These are phyloP conservation scores for Gamarada debralockiae DNA, from an alignment of 495 filamentous ascomycete species.

Conservation along the genomic window DNA sequence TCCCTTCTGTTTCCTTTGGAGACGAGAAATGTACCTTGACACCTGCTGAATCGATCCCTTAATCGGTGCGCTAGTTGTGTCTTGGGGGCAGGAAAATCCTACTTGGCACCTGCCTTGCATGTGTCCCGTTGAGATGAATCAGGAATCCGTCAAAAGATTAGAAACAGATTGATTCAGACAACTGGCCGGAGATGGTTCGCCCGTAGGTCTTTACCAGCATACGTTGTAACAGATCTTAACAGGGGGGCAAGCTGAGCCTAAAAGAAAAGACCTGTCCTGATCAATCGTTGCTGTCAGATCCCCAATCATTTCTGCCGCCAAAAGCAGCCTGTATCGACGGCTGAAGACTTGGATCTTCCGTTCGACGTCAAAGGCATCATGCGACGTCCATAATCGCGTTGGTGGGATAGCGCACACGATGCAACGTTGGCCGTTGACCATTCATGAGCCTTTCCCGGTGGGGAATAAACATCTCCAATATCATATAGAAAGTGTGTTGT, in stretches of 20 bases:
- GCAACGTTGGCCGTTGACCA: not conserved
- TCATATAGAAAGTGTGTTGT: conserved; percentile 12
- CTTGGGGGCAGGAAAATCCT: conserved; percentile 16
- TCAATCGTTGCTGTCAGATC: not conserved
- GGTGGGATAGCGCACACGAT: not conserved
- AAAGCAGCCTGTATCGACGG: conserved; percentile 18
- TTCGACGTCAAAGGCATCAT: conserved; percentile 5
- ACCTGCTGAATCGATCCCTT: no score
- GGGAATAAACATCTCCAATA: not conserved
- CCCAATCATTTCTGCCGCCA: conserved; percentile 12
- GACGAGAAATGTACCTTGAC: not conserved
- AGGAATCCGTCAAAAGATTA: no score
- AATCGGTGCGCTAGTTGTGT: not conserved
- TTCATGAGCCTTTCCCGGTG: not conserved
- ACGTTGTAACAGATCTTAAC: no score
- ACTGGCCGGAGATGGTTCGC: conserved; percentile 4
- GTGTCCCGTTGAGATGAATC: no score
- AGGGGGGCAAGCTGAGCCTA: conserved; percentile 12
- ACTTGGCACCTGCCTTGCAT: not conserved
- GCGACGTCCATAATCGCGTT: conserved; percentile 6
- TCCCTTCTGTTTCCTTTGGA: not conserved
- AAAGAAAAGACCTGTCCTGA: conserved; percentile 1
- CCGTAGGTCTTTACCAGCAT: not conserved
- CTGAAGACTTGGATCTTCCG: conserved; percentile 11
- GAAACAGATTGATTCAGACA: not conserved